Evolutionary conservation across 1,284 basidiomycete genomes (phyloP), one percentile per base, ranked within the genome.

Genomic region (Exobasidium rhododendri): DNA sequence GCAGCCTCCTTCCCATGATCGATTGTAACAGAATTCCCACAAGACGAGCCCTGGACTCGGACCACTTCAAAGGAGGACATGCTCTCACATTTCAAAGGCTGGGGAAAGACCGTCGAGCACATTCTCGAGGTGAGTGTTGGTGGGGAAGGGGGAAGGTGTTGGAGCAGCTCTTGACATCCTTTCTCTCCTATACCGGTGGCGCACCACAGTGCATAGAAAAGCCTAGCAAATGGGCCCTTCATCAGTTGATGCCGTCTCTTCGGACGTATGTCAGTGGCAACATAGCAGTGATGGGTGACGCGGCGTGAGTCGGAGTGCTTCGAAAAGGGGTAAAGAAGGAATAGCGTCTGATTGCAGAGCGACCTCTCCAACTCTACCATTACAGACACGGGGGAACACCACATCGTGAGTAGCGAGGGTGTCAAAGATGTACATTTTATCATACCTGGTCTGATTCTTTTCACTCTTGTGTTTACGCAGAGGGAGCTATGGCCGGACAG

Each of bases 401-500:
- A 0, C 85, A 86, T 70, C 80, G 35, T 40, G 35, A 40, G 35
- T 40, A n/a, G n/a, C n/a, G n/a, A n/a, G n/a, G n/a, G n/a, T n/a
- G n/a, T n/a, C n/a, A n/a, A n/a, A n/a, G n/a, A n/a, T n/a, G n/a
- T n/a, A n/a, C n/a, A n/a, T n/a, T n/a, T n/a, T n/a, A n/a, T n/a
- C n/a, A n/a, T n/a, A n/a, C n/a, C n/a, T n/a, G n/a, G n/a, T n/a
- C n/a, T n/a, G n/a, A n/a, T n/a, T n/a, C n/a, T n/a, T n/a, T n/a
- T n/a, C n/a, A n/a, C n/a, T n/a, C n/a, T n/a, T n/a, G n/a, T n/a
- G n/a, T n/a, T n/a, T n/a, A n/a, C n/a, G n/a, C 35, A 40, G 35
- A 87, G n/a, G 86, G 86, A 1, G 83, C 85, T 0, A 86, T 86
- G 13, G 85, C 85, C 13, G 85, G 86, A 0, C 86, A 87, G 77